Evolutionary conservation across 163 green algal genomes (phyloP), one percentile per base, ranked within the genome.

Genomic region (Prototheca stagnorum): DNA sequence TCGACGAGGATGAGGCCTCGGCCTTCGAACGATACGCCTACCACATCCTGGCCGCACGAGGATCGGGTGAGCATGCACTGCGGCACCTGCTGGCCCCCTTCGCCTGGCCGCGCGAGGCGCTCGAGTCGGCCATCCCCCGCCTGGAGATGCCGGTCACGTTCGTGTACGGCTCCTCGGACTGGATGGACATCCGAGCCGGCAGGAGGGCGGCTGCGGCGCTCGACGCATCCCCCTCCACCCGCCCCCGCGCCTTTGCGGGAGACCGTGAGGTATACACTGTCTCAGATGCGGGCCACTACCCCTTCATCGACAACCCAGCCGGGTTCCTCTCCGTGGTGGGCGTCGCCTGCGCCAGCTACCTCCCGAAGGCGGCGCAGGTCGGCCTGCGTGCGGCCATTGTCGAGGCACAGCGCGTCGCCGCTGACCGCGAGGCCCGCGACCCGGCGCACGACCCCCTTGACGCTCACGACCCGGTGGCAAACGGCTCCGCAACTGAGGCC

Each of bases 121-220:
- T 93, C 12, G 76, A 77, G 40, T 59, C 45, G 17, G 41, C 59
- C 19, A 41, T 72, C 33, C 48, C 67, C 2, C 28, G 62, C 19
- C 56, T 77, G 31, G 36, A 72, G 51, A 66, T 86, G 34, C 81
- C 81, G 12, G 60, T 86, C 23, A 86, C 65, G 5, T 85, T 91
- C 49, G 83, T 92, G 11, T 92, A 92, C 52, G 77, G 74, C 26
- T 54, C 73, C 35, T 25, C 59, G n/a, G 68, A 78, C 60, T 84
- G 77, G 77, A 86, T 86, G 77, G 52, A 71, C 17, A 58, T 59
- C 11, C 49, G 65, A 35, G 62, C 59, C 17, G 77, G 57, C 2
- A 31, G 56, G 11, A 44, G 58, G 8, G 25, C 75, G 27, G 65
- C 40, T 7, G 31, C 47, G 22, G 41, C 36, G 34, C 54, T 79